These are phyloP conservation scores for Apiotrichum sp. DNA, from an alignment of 1,284 basidiomycete species.

Conservation along the genomic window DNA sequence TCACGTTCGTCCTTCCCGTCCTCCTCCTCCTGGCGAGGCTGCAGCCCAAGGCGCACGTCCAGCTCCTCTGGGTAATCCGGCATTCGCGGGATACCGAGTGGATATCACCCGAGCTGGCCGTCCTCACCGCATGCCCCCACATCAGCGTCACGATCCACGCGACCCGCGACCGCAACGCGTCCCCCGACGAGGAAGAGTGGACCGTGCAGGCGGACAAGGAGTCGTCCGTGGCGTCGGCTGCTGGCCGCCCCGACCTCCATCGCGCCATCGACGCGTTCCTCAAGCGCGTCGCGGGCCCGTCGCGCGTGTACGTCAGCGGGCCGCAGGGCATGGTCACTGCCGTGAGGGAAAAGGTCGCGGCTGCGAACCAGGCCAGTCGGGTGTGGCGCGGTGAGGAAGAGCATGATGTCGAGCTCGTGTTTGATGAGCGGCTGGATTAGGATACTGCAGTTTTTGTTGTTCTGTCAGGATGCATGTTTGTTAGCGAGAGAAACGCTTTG, in stretches of 20 bases:
- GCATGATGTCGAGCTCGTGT: conserved; percentile 24
- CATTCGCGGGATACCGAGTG: conserved; percentile 21
- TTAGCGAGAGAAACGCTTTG: no score
- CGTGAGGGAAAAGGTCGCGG: conserved; percentile 22
- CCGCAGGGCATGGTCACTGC: conserved; percentile 24
- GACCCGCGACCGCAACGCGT: conserved; percentile 11
- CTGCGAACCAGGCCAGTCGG: conserved; percentile 11
- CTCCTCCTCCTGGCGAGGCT: conserved; percentile 19
- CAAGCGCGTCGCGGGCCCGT: neutral
- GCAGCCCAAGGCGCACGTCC: conserved; percentile 9
- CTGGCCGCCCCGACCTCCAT: conserved; percentile 1
- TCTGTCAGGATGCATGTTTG: no score
- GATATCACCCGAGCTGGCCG: conserved; percentile 24
- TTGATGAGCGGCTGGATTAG: conserved; percentile 26
- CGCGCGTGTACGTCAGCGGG: conserved; percentile 25
- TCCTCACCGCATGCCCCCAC: conserved; percentile 7
- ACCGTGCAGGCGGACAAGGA: no score
- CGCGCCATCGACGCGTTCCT: conserved; percentile 2
- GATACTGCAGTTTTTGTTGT: neutral
- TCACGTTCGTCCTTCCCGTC: conserved; percentile 31
- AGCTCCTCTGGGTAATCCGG: conserved; percentile 29
- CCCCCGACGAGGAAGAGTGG: no score
- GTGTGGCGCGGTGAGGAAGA: conserved; percentile 22
- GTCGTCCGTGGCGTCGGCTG: no score
- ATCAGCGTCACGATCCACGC: conserved; percentile 19